phyloP scores from a whole-genome alignment of 768 basidiomycete genomes.

The Lanmaoa pseudosensibilis region DNA sequence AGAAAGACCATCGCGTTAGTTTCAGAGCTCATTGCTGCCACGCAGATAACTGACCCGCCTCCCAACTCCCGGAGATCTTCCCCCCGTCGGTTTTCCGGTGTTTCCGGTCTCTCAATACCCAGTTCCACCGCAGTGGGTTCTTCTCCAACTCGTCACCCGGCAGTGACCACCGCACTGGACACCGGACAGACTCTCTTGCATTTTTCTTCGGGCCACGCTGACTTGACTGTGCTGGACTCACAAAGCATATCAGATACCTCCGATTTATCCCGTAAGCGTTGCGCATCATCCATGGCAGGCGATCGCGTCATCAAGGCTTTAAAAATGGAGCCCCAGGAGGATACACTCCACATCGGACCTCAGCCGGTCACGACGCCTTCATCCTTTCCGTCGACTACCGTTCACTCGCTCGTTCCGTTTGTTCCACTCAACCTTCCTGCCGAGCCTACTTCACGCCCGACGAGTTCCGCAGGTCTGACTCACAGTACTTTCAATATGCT shows the following conservation, averaged over 20 bases:
- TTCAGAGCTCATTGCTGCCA: constrained; percentile 53
- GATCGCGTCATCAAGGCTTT: constrained; percentile 47
- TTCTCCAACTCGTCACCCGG: constrained; percentile 23
- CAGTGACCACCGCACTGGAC: constrained; percentile 23
- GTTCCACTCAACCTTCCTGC: constrained; percentile 26
- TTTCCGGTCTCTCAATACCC: constrained; percentile 34
- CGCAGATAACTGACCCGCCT: constrained; percentile 36
- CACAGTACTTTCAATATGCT: constrained; percentile 26
- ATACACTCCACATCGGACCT: constrained; percentile 31
- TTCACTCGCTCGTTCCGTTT: constrained; percentile 30
- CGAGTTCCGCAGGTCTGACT: constrained; percentile 32
- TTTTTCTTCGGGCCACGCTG: constrained; percentile 16
- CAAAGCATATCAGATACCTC: constrained; percentile 31
- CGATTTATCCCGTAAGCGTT: constrained; percentile 51
- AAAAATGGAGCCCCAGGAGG: constrained; percentile 52
- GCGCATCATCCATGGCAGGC: constrained; percentile 46
- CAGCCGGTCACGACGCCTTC: constrained; percentile 20
- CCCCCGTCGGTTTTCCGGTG: constrained; percentile 22
- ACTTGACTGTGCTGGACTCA: constrained; percentile 22
- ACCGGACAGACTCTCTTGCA: constrained; percentile 24
- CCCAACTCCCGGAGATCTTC: constrained; percentile 34
- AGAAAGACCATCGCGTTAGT: constrained; percentile 54
- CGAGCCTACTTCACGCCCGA: constrained; percentile 33
- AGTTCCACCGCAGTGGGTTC: constrained; percentile 38
- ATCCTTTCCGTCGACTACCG: constrained; percentile 25